phyloP scores from a whole-genome alignment of 371 early-diverging fungal species.

The Mortierella sp. region DNA sequence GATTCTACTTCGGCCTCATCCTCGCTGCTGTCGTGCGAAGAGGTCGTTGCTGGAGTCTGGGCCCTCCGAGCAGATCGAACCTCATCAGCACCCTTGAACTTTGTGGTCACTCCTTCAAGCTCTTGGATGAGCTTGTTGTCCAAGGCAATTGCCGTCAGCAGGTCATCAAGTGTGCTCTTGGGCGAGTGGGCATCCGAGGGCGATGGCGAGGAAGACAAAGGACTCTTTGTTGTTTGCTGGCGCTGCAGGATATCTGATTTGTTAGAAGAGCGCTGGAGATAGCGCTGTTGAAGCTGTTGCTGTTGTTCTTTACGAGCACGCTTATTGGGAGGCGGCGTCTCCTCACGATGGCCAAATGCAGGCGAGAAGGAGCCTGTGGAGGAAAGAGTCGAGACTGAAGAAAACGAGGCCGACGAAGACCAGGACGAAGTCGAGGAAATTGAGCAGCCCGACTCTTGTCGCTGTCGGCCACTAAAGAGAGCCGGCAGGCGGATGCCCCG shows the following conservation, averaged over 20 bases:
- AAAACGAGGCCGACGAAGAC: conserved; percentile 34
- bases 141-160: conserved; percentile 5
- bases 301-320: neutral
- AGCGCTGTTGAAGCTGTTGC: neutral
- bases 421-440: conserved; percentile 35
- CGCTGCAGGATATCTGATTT: too few species aligned
- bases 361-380: conserved; percentile 17
- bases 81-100: too few species aligned
- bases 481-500: neutral
- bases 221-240: too few species aligned
- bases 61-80: too few species aligned
- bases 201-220: too few species aligned
- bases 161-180: conserved; percentile 4
- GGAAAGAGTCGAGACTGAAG: conserved; percentile 22
- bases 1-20: too few species aligned
- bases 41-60: too few species aligned
- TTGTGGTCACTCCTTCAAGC: neutral
- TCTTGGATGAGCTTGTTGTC: conserved; percentile 2
- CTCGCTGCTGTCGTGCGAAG: too few species aligned
- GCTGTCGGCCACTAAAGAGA: conserved; percentile 25
- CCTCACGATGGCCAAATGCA: conserved; percentile 9
- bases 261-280: neutral
- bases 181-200: too few species aligned
- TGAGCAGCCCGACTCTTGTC: conserved; percentile 49
- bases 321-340: neutral